Conservation (phyloP, 257 asterid species). For the Solanum tarijense region DNA sequence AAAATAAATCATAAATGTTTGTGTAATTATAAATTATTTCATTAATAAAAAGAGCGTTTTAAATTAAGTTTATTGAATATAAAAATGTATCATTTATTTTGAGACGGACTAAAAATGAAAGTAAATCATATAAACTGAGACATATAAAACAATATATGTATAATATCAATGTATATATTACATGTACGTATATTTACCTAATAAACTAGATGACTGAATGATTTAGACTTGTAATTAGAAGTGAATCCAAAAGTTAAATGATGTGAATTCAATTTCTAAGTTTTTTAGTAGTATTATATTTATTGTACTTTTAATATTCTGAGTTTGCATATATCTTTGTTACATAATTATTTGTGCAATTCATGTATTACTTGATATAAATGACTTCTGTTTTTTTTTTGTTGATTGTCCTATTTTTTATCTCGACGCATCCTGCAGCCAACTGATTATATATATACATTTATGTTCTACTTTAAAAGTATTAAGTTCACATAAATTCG, state of each 20-base stretch:
- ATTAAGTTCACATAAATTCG: neutral
- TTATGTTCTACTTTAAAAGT: neutral
- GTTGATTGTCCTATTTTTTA: neutral
- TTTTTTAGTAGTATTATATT: too few species aligned
- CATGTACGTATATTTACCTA: too few species aligned
- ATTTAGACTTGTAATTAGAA: neutral
- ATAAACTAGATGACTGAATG: neutral
- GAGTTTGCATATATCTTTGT: neutral
- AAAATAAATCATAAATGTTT: too few species aligned
- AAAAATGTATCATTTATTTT: too few species aligned
- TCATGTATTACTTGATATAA: neutral
- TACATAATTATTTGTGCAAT: neutral
- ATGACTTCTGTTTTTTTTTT: neutral
- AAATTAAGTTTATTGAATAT: too few species aligned
- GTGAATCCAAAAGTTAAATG: neutral
- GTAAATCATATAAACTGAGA: too few species aligned
- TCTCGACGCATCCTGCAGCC: too few species aligned
- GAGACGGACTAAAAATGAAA: too few species aligned
- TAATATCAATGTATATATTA: too few species aligned
- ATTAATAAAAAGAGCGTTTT: too few species aligned
- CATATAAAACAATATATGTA: too few species aligned
- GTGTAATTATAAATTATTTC: too few species aligned
- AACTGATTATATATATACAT: neutral
- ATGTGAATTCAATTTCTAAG: neutral
- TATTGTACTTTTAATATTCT: neutral